Conservation (phyloP, 192 early-diverging fungal species). For the Chytriomyces hyalinus region DNA sequence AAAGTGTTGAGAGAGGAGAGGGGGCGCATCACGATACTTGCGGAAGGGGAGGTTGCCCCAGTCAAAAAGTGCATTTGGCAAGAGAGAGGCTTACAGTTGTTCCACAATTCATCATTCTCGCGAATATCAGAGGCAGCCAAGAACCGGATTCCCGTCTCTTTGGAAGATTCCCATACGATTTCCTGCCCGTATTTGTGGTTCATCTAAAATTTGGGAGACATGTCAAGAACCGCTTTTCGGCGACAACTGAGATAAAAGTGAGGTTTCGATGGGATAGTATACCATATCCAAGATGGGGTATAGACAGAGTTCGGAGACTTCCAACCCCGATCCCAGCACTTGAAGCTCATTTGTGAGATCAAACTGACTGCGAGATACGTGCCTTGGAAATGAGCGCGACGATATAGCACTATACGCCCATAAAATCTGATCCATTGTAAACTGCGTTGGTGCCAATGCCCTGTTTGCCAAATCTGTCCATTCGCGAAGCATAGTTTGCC, state of each 20-base stretch:
- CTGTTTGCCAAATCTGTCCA: constrained; percentile 26
- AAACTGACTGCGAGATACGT: not conserved
- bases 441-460: constrained; percentile 27
- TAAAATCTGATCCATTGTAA: constrained; percentile 31
- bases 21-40: too few relatives aligned
- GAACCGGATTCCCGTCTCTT: constrained; percentile 40
- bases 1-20: too few relatives aligned
- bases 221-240: too few relatives aligned
- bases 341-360: not conserved
- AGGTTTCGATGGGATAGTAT: too few relatives aligned
- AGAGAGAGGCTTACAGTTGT: constrained; percentile 41
- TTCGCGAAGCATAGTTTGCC: constrained; percentile 34
- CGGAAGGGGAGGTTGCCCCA: too few relatives aligned
- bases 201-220: too few relatives aligned
- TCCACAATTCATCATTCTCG: constrained; percentile 44
- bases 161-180: constrained; percentile 50
- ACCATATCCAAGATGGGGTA: constrained; percentile 60
- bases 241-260: too few relatives aligned
- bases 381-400: constrained; percentile 52
- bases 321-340: not conserved
- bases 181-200: constrained; percentile 49
- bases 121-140: constrained; percentile 33
- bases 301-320: constrained; percentile 48
- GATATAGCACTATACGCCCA: constrained; percentile 57
- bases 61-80: too few relatives aligned